Percentiles rank a stretch among this genome's conserved stretches.
Conservation (phyloP, 805 yeast genomes). For the Candida glaebosa region DNA sequence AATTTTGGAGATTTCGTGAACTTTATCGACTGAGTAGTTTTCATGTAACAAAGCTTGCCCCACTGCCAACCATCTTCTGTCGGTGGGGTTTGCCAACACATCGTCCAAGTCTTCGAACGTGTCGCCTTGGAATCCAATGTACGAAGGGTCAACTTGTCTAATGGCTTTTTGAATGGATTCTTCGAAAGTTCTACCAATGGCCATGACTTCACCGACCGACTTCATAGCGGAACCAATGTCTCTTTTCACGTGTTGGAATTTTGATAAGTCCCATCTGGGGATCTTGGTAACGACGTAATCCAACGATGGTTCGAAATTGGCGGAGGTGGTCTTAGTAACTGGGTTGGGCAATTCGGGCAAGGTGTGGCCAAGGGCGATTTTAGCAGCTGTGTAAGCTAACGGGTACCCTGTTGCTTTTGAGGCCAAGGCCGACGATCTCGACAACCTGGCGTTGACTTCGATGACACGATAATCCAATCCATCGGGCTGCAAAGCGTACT, state of each 20-base stretch:
- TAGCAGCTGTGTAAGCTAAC: slow-evolving; percentile 97
- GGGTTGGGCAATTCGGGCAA: slow-evolving; percentile 95
- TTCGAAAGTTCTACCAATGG: slow-evolving; percentile 96
- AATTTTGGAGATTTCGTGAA: slow-evolving; percentile 87
- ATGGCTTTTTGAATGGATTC: slow-evolving; percentile 97
- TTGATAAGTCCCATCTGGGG: slow-evolving; percentile 97
- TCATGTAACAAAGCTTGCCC: slow-evolving; percentile 95
- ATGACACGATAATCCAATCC: slow-evolving; percentile 94
- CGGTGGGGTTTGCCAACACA: slow-evolving; percentile 81
- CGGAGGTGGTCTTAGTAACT: slow-evolving; percentile 92
- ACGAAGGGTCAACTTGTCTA: slow-evolving; percentile 91
- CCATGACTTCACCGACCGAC: slow-evolving; percentile 99
- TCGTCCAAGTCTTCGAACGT: slow-evolving; percentile 73
- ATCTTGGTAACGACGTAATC: slow-evolving; percentile 96
- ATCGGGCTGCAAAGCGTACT: slow-evolving; percentile 93
- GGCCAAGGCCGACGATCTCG: slow-evolving; percentile 96
- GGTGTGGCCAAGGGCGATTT: slow-evolving; percentile 91
- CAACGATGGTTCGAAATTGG: slow-evolving; percentile 94
- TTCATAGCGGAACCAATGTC: slow-evolving; percentile 96
- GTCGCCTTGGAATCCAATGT: slow-evolving; percentile 88
- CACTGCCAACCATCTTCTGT: slow-evolving; percentile 96
- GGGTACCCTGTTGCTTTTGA: slow-evolving; percentile 99
- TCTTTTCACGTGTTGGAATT: slow-evolving; percentile 93
- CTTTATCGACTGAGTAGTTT: slow-evolving; percentile 84
- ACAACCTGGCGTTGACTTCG: slow-evolving; percentile 95